Evolutionary conservation across 176 grass and related monocot species (phyloP).

Genomic region (Hsuehochloa calcarea): DNA sequence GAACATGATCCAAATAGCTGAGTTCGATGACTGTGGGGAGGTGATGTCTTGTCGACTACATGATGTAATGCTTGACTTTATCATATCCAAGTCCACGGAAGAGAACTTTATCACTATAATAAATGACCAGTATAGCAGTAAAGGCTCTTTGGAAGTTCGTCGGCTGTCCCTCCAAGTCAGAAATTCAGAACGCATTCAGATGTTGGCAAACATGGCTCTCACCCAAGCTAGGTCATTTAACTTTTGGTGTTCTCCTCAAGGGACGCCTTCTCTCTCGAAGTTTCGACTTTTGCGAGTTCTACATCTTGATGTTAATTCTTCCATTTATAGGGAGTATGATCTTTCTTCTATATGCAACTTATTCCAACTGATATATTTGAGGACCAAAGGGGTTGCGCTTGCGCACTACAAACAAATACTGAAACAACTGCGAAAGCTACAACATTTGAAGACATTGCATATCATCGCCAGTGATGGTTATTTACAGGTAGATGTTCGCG

Average conservation of each 20-base stretch:
- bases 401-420: background rate
- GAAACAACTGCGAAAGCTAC: background rate
- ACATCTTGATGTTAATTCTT: background rate
- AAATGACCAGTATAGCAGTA: background rate
- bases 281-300: slow-evolving; percentile 11
- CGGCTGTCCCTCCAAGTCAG: slow-evolving; percentile 6
- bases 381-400: background rate
- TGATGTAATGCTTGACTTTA: slow-evolving; percentile 23
- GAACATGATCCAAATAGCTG: slow-evolving; percentile 24
- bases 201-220: background rate
- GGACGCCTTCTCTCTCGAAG: background rate
- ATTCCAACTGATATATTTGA: slow-evolving; percentile 4
- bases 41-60: slow-evolving; percentile 14
- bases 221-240: slow-evolving; percentile 19
- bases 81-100: slow-evolving; percentile 11
- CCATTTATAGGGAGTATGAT: background rate
- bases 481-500: background rate
- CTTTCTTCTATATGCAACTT: background rate
- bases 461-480: too few relatives aligned
- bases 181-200: background rate
- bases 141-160: background rate
- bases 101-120: slow-evolving; percentile 27
- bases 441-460: slow-evolving; percentile 32
- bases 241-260: background rate
- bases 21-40: slow-evolving; percentile 5